Percentiles rank a stretch among this genome's conserved stretches.
phyloP scores from a whole-genome alignment of 352 stramenopile genomes.

The Phytophthora agathidicida region DNA sequence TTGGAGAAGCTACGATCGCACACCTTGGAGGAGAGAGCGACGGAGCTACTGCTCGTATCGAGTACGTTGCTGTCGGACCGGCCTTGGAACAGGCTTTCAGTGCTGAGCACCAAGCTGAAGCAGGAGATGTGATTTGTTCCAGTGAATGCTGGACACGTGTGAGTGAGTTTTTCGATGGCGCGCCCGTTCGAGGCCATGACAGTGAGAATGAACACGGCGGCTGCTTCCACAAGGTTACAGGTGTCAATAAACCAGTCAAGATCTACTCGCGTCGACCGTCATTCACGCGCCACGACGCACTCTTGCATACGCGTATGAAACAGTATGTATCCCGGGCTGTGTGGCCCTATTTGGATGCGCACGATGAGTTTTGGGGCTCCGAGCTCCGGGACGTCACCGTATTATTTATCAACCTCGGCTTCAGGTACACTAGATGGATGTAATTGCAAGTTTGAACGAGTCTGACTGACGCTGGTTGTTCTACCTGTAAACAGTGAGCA shows the following conservation, averaged over 20 bases:
- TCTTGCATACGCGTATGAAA: constrained; percentile 88
- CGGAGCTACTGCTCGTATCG: constrained; percentile 78
- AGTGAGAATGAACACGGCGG: constrained; percentile 6
- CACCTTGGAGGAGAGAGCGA: constrained; percentile 92
- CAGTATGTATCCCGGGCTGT: constrained; percentile 93
- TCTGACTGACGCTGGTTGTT: background rate
- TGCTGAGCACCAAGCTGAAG: constrained; percentile 85
- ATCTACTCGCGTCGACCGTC: constrained; percentile 73
- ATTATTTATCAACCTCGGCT: constrained; percentile 95
- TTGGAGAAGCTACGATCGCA: constrained; percentile 86
- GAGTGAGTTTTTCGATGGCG: constrained; percentile 63
- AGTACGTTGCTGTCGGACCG: constrained; percentile 92
- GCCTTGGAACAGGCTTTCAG: constrained; percentile 93
- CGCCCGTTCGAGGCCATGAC: constrained; percentile 30
- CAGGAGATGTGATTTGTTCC: constrained; percentile 92
- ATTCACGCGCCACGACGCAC: constrained; percentile 75
- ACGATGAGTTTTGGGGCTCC: constrained; percentile 94
- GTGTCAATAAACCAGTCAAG: constrained; percentile 64
- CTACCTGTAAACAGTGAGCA: constrained; percentile 50
- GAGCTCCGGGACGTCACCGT: constrained; percentile 92
- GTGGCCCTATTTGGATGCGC: constrained; percentile 90
- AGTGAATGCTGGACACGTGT: constrained; percentile 82
- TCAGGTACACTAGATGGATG: constrained; percentile 57
- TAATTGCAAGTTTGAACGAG: background rate
- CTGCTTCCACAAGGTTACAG: constrained; percentile 66